A percentile compares a stretch with the other conserved stretches of the same genome.
These are phyloP conservation scores for Bremia lactucae DNA, from an alignment of 352 stramenopile genomes.

Conservation along the genomic window DNA sequence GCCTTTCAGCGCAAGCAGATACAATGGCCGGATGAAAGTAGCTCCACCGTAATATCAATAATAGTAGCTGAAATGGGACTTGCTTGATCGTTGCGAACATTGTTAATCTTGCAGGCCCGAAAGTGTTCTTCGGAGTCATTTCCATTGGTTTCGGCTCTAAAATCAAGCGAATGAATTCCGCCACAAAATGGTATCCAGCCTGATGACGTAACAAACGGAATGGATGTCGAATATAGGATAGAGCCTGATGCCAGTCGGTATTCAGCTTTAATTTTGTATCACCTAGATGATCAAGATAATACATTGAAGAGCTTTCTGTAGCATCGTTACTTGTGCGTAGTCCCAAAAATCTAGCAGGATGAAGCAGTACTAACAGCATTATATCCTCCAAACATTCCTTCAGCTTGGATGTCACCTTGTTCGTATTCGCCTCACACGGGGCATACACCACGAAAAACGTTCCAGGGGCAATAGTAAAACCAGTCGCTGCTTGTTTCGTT, in stretches of 20 bases:
- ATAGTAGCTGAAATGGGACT: slow-evolving; percentile 57
- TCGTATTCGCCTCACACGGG: slow-evolving; percentile 1
- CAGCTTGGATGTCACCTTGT: background rate
- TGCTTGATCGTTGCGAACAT: slow-evolving; percentile 32
- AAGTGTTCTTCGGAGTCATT: background rate
- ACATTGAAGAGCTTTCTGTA: background rate
- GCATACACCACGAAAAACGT: slow-evolving; percentile 17
- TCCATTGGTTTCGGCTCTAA: background rate
- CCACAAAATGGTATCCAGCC: slow-evolving; percentile 43
- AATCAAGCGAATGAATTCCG: slow-evolving; percentile 35
- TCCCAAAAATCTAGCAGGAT: slow-evolving; percentile 8
- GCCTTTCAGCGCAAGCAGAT: slow-evolving; percentile 23
- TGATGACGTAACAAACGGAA: slow-evolving; percentile 31
- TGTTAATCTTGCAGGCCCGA: slow-evolving; percentile 1
- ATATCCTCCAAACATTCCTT: background rate
- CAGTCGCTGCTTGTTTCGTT: background rate
- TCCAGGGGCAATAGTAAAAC: background rate
- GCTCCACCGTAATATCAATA: slow-evolving; percentile 60
- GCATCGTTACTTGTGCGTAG: background rate
- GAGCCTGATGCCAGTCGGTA: slow-evolving; percentile 1
- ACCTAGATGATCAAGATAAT: slow-evolving; percentile 2
- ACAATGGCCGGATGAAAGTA: slow-evolving; percentile 51
- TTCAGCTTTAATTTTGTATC: background rate
- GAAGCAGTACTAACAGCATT: slow-evolving; percentile 15
- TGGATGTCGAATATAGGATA: slow-evolving; percentile 15